Base-by-base conservation (phyloP, 2,329 filamentous ascomycete species). In the Colletotrichum shisoi region DNA sequence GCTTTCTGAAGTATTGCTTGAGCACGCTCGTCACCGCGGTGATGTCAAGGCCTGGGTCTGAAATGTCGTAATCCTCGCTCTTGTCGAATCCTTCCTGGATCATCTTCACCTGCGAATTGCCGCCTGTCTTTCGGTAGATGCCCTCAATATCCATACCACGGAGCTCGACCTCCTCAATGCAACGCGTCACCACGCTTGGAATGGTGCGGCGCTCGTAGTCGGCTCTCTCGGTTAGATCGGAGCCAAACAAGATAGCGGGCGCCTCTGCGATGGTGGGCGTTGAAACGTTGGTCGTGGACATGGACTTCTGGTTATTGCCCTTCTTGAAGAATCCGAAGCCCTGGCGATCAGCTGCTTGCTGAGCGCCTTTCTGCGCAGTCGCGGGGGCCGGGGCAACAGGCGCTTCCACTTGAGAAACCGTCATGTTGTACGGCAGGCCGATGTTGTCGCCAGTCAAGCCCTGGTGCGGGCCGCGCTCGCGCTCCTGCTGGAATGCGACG, bases 121-220 rank as follows among this genome's bases (percentile, higher is more conserved):
- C 95, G 64, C 95, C 95, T 57, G 94, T 97, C 84, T 99, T 99
- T 74, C 95, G 89, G 81, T 99, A 99, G 73, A 99, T 96, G 70
- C 95, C 95, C 80, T 98, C 95, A 72, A 96, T 87, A 73, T 98
- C 94, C 92, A 99, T 97, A 79, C 94, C 95, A 76, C 95, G 89
- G 24, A 95, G 82, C 78, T 99, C 95, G 45, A 99, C 95, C 79
- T 99, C 94, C 76, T 97, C 92, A 71, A 99, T 96, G 79, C 95
- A 99, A 54, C 93, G 91, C 54, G 89, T 94, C 49, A 99, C 92
- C 34, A 99, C 92, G 70, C 89, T 90, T 54, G 95, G 95, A 69
- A 99, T 94, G 73, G 94, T 89, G 60, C 91, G 89, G 70, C 91
- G 92, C 78, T 99, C 95, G 74, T 87, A 93, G 57, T 97, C 93